Evolutionary conservation across 176 grass and related monocot species (phyloP).

Genomic region (Coix lacrymajobi): DNA sequence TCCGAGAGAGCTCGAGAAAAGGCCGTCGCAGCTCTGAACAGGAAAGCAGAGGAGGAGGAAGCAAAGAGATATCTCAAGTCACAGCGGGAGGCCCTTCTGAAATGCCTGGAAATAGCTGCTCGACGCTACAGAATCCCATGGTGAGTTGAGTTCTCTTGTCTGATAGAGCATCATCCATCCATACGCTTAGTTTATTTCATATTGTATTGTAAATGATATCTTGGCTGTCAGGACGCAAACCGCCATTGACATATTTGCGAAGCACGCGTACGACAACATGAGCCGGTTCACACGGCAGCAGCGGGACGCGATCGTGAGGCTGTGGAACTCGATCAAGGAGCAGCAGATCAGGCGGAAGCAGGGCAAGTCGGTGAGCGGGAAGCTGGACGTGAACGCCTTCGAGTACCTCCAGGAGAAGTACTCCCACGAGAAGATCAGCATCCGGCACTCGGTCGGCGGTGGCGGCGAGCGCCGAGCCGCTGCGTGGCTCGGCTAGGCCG

Average conservation of each 20-base stretch:
- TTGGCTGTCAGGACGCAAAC: conserved; percentile 74
- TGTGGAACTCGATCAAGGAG: conserved; percentile 93
- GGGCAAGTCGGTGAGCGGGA: conserved; percentile 84
- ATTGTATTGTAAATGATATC: background rate
- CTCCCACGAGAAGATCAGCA: conserved; percentile 86
- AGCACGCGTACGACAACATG: conserved; percentile 72
- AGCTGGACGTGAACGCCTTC: conserved; percentile 81
- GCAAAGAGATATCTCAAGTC: conserved; percentile 54
- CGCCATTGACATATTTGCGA: conserved; percentile 67
- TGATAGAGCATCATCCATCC: background rate
- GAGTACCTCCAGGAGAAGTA: conserved; percentile 91
- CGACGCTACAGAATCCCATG: conserved; percentile 74
- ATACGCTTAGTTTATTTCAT: background rate
- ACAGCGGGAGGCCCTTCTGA: conserved; percentile 71
- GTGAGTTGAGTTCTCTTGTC: conserved; percentile 44
- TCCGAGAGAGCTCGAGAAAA: conserved; percentile 47
- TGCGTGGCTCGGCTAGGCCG: conserved; percentile 63
- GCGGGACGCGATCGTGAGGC: conserved; percentile 55
- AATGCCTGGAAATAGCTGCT: conserved; percentile 83
- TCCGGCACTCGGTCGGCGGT: conserved; percentile 59
- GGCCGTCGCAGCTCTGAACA: conserved; percentile 27
- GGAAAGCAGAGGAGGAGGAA: conserved; percentile 43
- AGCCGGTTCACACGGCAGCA: conserved; percentile 66
- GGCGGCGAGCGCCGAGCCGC: conserved; percentile 59
- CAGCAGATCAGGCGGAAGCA: conserved; percentile 81